Evolutionary conservation across 768 basidiomycete species (phyloP).

Genomic region (Artomyces pyxidatus): DNA sequence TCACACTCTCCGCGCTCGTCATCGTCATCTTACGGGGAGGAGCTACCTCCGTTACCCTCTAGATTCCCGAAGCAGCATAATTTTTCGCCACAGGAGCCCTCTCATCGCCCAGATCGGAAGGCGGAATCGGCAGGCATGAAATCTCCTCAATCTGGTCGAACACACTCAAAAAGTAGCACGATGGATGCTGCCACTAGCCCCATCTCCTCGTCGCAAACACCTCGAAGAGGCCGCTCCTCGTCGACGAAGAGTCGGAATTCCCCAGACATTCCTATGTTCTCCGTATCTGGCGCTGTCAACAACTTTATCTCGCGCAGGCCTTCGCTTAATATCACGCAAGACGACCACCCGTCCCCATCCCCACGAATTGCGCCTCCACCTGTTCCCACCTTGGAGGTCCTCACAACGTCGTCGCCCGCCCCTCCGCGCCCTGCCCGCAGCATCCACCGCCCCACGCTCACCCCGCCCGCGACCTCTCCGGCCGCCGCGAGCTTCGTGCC

Average conservation of each 20-base stretch:
- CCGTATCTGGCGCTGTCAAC: slow-evolving; percentile 37
- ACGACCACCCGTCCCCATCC: not conserved
- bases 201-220: not conserved
- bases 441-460: slow-evolving; percentile 12
- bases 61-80: slow-evolving; percentile 38
- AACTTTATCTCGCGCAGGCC: slow-evolving; percentile 26
- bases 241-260: slow-evolving; percentile 18
- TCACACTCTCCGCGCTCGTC: slow-evolving; percentile 46
- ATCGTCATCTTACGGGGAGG: slow-evolving; percentile 45
- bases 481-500: slow-evolving; percentile 15
- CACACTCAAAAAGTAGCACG: not conserved
- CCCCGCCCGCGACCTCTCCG: slow-evolving; percentile 4
- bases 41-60: slow-evolving; percentile 31
- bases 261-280: slow-evolving; percentile 44
- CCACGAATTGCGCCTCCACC: slow-evolving; percentile 1
- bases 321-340: slow-evolving; percentile 4
- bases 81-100: slow-evolving; percentile 48
- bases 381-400: slow-evolving; percentile 6
- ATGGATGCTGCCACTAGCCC: not conserved
- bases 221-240: not conserved
- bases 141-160: too few relatives aligned
- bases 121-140: too few relatives aligned
- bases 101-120: slow-evolving; percentile 28
- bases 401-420: slow-evolving; percentile 11
- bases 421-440: slow-evolving; percentile 22